phyloP scores from a whole-genome alignment of 2,329 filamentous ascomycete species.

The Colletotrichum zoysiae region DNA sequence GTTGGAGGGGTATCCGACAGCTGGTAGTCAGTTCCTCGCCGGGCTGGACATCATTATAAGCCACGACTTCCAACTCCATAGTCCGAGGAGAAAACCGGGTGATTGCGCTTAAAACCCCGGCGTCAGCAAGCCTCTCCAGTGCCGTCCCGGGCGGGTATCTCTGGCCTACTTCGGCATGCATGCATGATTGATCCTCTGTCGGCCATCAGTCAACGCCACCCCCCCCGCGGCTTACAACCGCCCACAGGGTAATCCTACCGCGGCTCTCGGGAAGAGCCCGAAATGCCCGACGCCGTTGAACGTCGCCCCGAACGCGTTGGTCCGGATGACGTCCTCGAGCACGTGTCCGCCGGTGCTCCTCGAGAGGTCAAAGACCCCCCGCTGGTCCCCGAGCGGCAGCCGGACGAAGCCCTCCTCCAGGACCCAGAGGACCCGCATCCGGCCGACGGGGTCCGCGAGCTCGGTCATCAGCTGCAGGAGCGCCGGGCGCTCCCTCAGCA shows the following conservation, averaged over 20 bases:
- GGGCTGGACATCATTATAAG: constrained; percentile 50
- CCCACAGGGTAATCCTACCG: constrained; percentile 46
- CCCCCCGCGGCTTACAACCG: no score
- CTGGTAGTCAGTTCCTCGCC: constrained; percentile 54
- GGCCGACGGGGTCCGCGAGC: constrained; percentile 41
- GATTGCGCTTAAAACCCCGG: constrained; percentile 46
- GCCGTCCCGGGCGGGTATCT: not conserved
- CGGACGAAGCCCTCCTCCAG: constrained; percentile 48
- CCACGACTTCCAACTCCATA: constrained; percentile 50
- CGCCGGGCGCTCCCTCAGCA: constrained; percentile 49
- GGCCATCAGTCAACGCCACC: not conserved
- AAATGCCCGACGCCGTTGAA: constrained; percentile 45
- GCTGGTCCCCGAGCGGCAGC: constrained; percentile 44
- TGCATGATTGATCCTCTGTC: constrained; percentile 53
- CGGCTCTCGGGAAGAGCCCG: constrained; percentile 51
- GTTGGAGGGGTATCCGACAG: constrained; percentile 45
- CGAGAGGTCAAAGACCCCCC: constrained; percentile 47
- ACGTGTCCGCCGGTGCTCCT: constrained; percentile 48
- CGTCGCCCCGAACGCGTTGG: constrained; percentile 51
- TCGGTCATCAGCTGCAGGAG: constrained; percentile 47
- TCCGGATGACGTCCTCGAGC: constrained; percentile 51
- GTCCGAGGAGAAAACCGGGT: constrained; percentile 50
- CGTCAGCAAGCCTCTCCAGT: not conserved
- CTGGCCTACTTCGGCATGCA: constrained; percentile 53
- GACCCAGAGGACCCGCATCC: constrained; percentile 45